Percentiles rank a stretch among this genome's conserved stretches.
Evolutionary conservation across 371 early-diverging fungal species (phyloP).

Genomic region (Fennellomyces sp.): DNA sequence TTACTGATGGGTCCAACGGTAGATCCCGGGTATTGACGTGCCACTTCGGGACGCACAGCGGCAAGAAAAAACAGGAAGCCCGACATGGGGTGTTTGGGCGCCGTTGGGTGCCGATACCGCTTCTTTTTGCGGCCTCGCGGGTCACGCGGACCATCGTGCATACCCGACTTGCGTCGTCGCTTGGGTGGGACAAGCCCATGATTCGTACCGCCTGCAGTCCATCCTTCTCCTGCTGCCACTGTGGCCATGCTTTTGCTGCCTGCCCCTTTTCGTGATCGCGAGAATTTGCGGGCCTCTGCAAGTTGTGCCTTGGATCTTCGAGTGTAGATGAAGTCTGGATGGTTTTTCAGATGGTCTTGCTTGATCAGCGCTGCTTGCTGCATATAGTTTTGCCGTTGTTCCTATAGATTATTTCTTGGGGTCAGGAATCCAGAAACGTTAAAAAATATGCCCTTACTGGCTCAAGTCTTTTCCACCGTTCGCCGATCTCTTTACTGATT

Average conservation of each 20-base stretch:
- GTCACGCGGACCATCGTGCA: constrained; percentile 39
- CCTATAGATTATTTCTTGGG: constrained; percentile 10
- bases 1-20: constrained; percentile 77
- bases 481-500: constrained; percentile 60
- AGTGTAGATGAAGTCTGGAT: constrained; percentile 65
- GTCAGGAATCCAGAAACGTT: neutral
- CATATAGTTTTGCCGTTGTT: constrained; percentile 36
- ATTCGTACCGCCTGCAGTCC: neutral
- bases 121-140: constrained; percentile 68
- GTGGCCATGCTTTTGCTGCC: neutral
- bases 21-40: constrained; percentile 63
- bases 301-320: constrained; percentile 64
- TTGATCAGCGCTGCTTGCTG: constrained; percentile 52
- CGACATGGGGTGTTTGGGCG: constrained; percentile 83
- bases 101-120: constrained; percentile 67
- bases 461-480: constrained; percentile 47
- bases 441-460: constrained; percentile 2
- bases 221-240: neutral
- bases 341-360: constrained; percentile 58
- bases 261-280: constrained; percentile 16
- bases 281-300: constrained; percentile 47
- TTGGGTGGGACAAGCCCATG: constrained; percentile 7
- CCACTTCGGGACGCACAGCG: constrained; percentile 60
- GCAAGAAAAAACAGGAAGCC: constrained; percentile 75
- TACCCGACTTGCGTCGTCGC: constrained; percentile 6